Percentiles rank a stretch among this genome's conserved stretches.
Evolutionary conservation across 75 land plant genomes (phyloP).

Genomic region (Cryptomeria japonica): DNA sequence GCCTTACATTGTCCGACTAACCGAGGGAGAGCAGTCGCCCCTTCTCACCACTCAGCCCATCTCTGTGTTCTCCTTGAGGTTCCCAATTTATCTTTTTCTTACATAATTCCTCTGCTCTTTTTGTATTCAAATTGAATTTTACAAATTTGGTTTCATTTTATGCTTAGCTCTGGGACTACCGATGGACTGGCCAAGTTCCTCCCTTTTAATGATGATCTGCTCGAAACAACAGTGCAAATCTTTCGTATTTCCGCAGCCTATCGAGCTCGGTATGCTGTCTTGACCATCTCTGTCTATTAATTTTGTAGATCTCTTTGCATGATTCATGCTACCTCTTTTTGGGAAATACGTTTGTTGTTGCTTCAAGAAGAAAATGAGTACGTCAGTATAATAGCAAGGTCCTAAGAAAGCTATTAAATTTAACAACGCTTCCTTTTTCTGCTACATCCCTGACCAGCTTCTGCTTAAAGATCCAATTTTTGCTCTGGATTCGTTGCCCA

Average conservation of each 20-base stretch:
- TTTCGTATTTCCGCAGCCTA: conserved; percentile 53
- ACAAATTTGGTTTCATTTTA: not conserved
- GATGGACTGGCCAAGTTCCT: conserved; percentile 53
- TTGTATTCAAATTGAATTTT: not conserved
- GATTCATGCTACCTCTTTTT: not conserved
- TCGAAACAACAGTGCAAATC: conserved; percentile 34
- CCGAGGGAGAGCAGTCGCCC: conserved; percentile 54
- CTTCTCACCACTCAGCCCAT: conserved; percentile 50
- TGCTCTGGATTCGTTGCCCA: no score
- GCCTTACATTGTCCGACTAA: conserved; percentile 56
- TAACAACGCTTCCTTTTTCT: not conserved
- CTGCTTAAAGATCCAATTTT: no score
- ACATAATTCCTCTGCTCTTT: not conserved
- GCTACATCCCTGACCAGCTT: no score
- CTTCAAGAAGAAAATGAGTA: no score
- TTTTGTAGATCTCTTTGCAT: not conserved
- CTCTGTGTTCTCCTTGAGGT: conserved; percentile 50
- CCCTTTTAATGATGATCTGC: conserved; percentile 38
- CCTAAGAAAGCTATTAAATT: not conserved
- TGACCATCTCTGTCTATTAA: no score
- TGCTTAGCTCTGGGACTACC: conserved; percentile 65
- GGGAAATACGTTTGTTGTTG: not conserved
- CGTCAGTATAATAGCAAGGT: not conserved
- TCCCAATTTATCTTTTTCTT: not conserved
- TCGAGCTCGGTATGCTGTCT: conserved; percentile 38